Evolutionary conservation across 495 filamentous ascomycete genomes (phyloP).

Genomic region (Symbiotaphrina buchneri): DNA sequence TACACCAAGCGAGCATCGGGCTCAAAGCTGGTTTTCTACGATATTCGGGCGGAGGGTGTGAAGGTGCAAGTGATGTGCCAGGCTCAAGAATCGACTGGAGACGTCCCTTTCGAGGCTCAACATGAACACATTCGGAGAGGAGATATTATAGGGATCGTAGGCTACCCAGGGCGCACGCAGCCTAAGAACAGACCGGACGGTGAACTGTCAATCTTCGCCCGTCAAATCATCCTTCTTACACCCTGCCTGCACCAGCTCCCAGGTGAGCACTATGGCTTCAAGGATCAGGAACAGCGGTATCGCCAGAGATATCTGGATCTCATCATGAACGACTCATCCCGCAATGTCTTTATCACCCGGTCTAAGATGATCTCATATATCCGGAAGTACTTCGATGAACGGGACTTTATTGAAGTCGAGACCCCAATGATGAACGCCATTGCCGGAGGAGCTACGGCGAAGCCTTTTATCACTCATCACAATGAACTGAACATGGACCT

Average conservation of each 20-base stretch:
- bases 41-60: constrained; percentile 62
- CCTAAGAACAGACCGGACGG: constrained; percentile 75
- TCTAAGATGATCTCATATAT: constrained; percentile 72
- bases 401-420: constrained; percentile 84
- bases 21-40: constrained; percentile 81
- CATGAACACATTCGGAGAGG: constrained; percentile 79
- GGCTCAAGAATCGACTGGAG: constrained; percentile 40
- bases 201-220: constrained; percentile 86
- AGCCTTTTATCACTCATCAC: constrained; percentile 86
- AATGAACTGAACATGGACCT: constrained; percentile 86
- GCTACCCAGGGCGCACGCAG: constrained; percentile 71
- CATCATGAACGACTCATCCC: constrained; percentile 77
- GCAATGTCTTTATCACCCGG: constrained; percentile 60
- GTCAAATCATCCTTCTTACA: constrained; percentile 59
- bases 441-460: constrained; percentile 86
- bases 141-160: constrained; percentile 76
- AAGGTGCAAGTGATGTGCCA: constrained; percentile 86
- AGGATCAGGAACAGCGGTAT: constrained; percentile 80
- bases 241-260: constrained; percentile 91
- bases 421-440: constrained; percentile 96
- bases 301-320: constrained; percentile 85
- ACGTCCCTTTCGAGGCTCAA: constrained; percentile 55
- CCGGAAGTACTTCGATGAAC: constrained; percentile 63
- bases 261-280: constrained; percentile 77
- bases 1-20: constrained; percentile 72